Evolutionary conservation across 208 protist genomes (phyloP).

Genomic region (Acanthamoeba lugdunensis): DNA sequence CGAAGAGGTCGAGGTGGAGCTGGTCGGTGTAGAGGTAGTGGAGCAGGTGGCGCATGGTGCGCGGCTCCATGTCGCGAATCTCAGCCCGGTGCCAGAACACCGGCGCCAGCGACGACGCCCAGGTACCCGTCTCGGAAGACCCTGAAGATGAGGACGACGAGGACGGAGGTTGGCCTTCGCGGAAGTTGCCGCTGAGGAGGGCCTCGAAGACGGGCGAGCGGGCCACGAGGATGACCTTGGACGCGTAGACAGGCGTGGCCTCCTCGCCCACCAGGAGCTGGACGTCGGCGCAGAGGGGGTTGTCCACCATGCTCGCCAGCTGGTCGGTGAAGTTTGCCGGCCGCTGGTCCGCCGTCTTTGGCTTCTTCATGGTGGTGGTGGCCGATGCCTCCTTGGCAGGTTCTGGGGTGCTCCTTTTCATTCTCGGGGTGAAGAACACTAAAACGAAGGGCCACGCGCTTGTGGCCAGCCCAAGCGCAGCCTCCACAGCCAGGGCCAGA

Average conservation of each 20-base stretch:
- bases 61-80: background rate
- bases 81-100: background rate
- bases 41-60: background rate
- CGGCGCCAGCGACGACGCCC: background rate
- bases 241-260: background rate
- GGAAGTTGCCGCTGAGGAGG: background rate
- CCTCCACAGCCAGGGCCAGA: too few relatives aligned
- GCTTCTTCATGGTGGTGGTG: too few relatives aligned
- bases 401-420: too few relatives aligned
- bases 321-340: too few relatives aligned
- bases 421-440: too few relatives aligned
- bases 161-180: background rate
- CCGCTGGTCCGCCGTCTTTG: too few relatives aligned
- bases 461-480: too few relatives aligned
- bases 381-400: too few relatives aligned
- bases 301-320: background rate
- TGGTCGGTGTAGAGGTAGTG: background rate
- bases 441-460: too few relatives aligned
- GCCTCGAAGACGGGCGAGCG: background rate
- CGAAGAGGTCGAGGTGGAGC: background rate
- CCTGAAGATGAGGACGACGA: background rate
- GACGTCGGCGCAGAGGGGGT: background rate
- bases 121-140: too few relatives aligned
- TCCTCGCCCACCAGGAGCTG: background rate
- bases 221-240: background rate